phyloP scores from a whole-genome alignment of 2,329 filamentous ascomycete genomes.

The Colletotrichum graminicola region DNA sequence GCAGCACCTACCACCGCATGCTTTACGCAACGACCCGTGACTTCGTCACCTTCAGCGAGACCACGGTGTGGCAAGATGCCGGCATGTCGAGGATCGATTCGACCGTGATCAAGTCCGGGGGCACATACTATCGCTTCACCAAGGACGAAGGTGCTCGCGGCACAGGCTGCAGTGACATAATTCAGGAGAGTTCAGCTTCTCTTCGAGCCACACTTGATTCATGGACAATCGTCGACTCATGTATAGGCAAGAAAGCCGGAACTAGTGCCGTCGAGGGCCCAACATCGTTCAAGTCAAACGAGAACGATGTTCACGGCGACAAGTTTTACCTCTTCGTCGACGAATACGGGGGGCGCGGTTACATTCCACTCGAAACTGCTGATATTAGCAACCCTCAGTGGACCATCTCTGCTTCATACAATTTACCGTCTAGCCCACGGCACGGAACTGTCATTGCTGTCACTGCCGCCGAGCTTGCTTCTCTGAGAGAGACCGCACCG shows the following conservation, averaged over 20 bases:
- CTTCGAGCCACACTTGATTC: slow-evolving; percentile 55
- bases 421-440: slow-evolving; percentile 61
- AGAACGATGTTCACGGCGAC: slow-evolving; percentile 61
- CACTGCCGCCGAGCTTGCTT: slow-evolving; percentile 59
- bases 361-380: slow-evolving; percentile 64
- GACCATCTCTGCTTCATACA: slow-evolving; percentile 60
- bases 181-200: slow-evolving; percentile 61
- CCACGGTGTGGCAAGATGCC: slow-evolving; percentile 64
- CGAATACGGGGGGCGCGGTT: slow-evolving; percentile 64
- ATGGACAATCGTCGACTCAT: slow-evolving; percentile 60
- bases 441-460: slow-evolving; percentile 67
- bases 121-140: slow-evolving; percentile 64
- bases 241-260: slow-evolving; percentile 64
- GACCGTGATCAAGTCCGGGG: slow-evolving; percentile 59
- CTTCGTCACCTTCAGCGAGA: slow-evolving; percentile 62
- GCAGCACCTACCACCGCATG: slow-evolving; percentile 64
- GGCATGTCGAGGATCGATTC: slow-evolving; percentile 65
- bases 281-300: slow-evolving; percentile 64
- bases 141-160: slow-evolving; percentile 63
- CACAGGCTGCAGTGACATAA: slow-evolving; percentile 67
- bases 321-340: slow-evolving; percentile 69
- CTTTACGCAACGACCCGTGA: slow-evolving; percentile 63
- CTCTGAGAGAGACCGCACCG: slow-evolving; percentile 45
- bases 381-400: slow-evolving; percentile 63
- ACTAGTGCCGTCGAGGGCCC: slow-evolving; percentile 64